A percentile compares a stretch with the other conserved stretches of the same genome.
Evolutionary conservation across 2,329 filamentous ascomycete genomes (phyloP).

Genomic region (Gnomoniopsis sp.): DNA sequence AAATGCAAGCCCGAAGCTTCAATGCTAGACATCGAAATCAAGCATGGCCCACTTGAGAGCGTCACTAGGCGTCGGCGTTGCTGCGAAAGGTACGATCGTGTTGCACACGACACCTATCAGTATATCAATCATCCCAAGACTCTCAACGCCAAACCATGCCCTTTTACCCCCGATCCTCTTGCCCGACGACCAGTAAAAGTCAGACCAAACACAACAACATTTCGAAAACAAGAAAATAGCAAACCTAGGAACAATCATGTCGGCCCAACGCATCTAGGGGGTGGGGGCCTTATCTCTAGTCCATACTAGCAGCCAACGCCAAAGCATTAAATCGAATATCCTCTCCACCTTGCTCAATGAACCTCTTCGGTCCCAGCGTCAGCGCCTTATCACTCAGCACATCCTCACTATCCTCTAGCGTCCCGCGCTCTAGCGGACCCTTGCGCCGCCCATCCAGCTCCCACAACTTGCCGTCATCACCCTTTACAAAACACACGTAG

Average conservation of each 20-base stretch:
- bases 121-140: too few species aligned
- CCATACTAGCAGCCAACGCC: conserved; percentile 49
- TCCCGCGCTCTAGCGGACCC: conserved; percentile 54
- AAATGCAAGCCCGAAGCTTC: too few species aligned
- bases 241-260: not conserved
- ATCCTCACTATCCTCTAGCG: conserved; percentile 60
- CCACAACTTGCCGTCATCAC: conserved; percentile 59
- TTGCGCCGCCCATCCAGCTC: conserved; percentile 59
- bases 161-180: too few species aligned
- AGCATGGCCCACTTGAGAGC: too few species aligned
- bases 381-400: conserved; percentile 73
- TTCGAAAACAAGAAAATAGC: not conserved
- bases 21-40: too few species aligned
- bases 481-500: conserved; percentile 92
- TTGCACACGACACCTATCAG: too few species aligned
- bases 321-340: conserved; percentile 60
- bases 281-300: conserved; percentile 29
- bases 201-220: too few species aligned
- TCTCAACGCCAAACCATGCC: too few species aligned
- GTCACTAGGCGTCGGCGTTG: too few species aligned
- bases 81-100: too few species aligned
- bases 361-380: conserved; percentile 60
- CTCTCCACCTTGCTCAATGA: conserved; percentile 51
- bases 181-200: too few species aligned
- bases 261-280: too few species aligned